Base-by-base conservation (phyloP, 139 green algal species). In the Choricystis sp. region DNA sequence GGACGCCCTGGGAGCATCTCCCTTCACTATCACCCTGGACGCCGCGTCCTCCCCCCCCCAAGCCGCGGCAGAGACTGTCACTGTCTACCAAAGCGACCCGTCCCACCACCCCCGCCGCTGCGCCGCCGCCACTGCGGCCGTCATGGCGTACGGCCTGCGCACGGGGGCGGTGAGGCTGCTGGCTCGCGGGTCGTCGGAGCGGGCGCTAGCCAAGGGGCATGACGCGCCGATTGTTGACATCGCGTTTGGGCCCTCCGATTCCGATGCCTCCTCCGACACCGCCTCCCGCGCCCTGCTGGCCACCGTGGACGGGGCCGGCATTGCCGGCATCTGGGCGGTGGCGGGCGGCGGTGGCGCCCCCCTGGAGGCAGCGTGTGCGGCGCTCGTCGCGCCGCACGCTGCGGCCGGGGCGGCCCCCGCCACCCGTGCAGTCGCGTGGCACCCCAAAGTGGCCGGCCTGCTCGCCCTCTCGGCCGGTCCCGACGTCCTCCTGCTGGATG, bases 61-160 rank as follows among this genome's bases (percentile, higher is more conserved):
- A 16, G 1, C 61, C 61, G 71, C 83, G 76, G 80, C 79, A 2
- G 56, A 71, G 4, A 65, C 79, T 22, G 80, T 88, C 30, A 88
- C 81, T 2, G 59, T 77, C 56, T 40, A 79, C 29, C 69, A 73
- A 26, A 74, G 31, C 16, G 79, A 84, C 24, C 67, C 64, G 29
- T 58, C 60, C 49, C 59, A 69, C 31, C 59, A 80, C 55, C 29
- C 76, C 57, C 71, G 73, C 61, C 56, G 27, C 1, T 69, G 72
- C 26, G 83, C 89, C 19, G 80, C 86, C 1, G 77, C 80, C 49
- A 86, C 77, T 68, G 28, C 58, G 3, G 65, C 49, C 49, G 91
- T 80, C 79, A 86, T 94, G 56, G 81, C 69, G 67, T 95, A 95
- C 63, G 80, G 78, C 29, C 80, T 95, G 9, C 81, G 79, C 29